These are phyloP conservation scores for Ilyonectria mors-panacis DNA, from an alignment of 2,329 filamentous ascomycete genomes.

Conservation along the genomic window DNA sequence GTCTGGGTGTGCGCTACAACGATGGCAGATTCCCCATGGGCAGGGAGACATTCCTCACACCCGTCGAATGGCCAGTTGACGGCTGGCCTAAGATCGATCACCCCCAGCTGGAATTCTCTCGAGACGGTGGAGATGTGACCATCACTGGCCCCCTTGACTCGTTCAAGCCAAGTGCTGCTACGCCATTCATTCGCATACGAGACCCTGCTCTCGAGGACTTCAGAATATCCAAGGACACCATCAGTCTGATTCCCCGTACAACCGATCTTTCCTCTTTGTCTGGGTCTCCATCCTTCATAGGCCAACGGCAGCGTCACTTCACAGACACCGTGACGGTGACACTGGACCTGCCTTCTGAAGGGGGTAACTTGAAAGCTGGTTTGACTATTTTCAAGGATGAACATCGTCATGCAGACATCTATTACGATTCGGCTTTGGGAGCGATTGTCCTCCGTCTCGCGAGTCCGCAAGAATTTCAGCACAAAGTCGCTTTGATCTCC, in stretches of 20 bases:
- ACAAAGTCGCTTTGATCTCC: not conserved
- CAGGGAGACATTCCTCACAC: constrained; percentile 10
- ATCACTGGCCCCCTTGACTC: too few relatives aligned
- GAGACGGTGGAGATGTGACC: not conserved
- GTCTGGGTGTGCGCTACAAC: constrained; percentile 13
- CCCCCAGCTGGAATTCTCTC: not conserved
- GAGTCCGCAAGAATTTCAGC: not conserved
- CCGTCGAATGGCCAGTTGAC: not conserved
- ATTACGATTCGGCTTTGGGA: constrained; percentile 2
- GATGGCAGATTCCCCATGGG: constrained; percentile 10
- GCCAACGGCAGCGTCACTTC: constrained; percentile 6
- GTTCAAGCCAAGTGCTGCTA: not conserved
- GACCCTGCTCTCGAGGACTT: not conserved
- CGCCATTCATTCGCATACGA: not conserved
- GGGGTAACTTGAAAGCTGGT: not conserved
- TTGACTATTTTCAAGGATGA: constrained; percentile 12
- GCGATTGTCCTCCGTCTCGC: constrained; percentile 2
- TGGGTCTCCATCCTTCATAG: constrained; percentile 4
- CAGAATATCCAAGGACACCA: not conserved
- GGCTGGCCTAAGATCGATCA: constrained; percentile 7
- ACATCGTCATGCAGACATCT: constrained; percentile 10
- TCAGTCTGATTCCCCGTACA: not conserved
- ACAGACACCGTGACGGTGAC: not conserved
- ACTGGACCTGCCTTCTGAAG: not conserved
- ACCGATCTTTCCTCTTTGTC: not conserved